Conservation (phyloP, 2,329 filamentous ascomycete genomes). For the Sporothrix pseudoabietina region DNA sequence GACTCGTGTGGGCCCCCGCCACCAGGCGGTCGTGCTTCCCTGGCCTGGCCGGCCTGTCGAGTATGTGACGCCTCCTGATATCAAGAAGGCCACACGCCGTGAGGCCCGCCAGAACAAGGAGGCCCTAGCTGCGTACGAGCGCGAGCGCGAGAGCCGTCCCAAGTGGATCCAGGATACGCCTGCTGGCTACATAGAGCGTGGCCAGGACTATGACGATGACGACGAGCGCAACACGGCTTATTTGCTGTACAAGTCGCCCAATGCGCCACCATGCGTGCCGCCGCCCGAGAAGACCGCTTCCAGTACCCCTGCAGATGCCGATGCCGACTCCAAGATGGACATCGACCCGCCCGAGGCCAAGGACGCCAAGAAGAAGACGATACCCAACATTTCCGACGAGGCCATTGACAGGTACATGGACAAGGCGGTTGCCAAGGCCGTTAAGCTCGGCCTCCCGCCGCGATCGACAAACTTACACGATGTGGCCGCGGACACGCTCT, state of each 20-base stretch:
- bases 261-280: background rate
- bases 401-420: slow-evolving; percentile 77
- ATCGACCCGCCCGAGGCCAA: slow-evolving; percentile 24
- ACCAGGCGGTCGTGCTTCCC: slow-evolving; percentile 81
- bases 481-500: slow-evolving; percentile 75
- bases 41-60: slow-evolving; percentile 90
- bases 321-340: slow-evolving; percentile 29
- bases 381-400: slow-evolving; percentile 48
- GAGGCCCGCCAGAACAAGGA: slow-evolving; percentile 79
- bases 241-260: slow-evolving; percentile 75
- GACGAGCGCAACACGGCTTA: slow-evolving; percentile 75
- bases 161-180: slow-evolving; percentile 95
- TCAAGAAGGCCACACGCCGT: slow-evolving; percentile 80
- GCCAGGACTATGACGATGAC: slow-evolving; percentile 72
- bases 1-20: slow-evolving; percentile 84
- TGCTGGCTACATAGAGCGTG: slow-evolving; percentile 78
- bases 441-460: slow-evolving; percentile 69
- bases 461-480: slow-evolving; percentile 86
- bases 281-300: background rate
- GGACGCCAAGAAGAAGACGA: slow-evolving; percentile 36
- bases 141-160: slow-evolving; percentile 82
- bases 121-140: slow-evolving; percentile 74
- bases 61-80: slow-evolving; percentile 86
- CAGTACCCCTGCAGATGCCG: background rate
- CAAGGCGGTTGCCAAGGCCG: slow-evolving; percentile 65